Percentiles rank a stretch among this genome's conserved stretches.
phyloP scores from a whole-genome alignment of 2,329 filamentous ascomycete genomes.

The Cladosporium cucumerinum region DNA sequence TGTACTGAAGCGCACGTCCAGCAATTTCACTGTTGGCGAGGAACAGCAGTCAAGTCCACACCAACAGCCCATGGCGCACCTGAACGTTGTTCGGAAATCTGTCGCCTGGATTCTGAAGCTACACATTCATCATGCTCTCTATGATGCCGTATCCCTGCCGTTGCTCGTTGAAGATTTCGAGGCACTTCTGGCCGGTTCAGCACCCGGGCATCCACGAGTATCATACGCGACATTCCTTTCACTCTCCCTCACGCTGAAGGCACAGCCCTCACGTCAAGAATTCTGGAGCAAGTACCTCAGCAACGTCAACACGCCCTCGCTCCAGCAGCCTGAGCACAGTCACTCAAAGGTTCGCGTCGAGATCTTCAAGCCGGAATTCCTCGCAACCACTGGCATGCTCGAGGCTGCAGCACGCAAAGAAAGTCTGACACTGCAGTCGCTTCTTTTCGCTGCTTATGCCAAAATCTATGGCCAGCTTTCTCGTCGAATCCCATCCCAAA shows the following conservation, averaged over 20 bases:
- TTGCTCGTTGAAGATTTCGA: constrained; percentile 56
- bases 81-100: constrained; percentile 20
- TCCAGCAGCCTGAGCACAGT: constrained; percentile 21
- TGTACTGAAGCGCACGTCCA: constrained; percentile 45
- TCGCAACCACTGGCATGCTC: constrained; percentile 43
- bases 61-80: constrained; percentile 26
- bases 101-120: constrained; percentile 35
- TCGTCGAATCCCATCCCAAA: constrained; percentile 19
- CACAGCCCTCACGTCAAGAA: constrained; percentile 29
- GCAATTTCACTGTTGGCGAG: constrained; percentile 32
- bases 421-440: constrained; percentile 66
- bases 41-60: constrained; percentile 14
- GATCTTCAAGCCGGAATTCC: constrained; percentile 49
- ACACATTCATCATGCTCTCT: constrained; percentile 78
- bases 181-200: constrained; percentile 37
- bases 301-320: constrained; percentile 21
- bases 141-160: constrained; percentile 78
- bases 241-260: constrained; percentile 23
- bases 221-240: constrained; percentile 45
- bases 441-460: constrained; percentile 72
- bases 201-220: neutral
- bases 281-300: constrained; percentile 54
- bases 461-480: constrained; percentile 42
- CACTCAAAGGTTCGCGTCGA: constrained; percentile 34
- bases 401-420: constrained; percentile 44